Base-by-base conservation (phyloP, 2,329 filamentous ascomycete genomes). In the Leptosphaerulina australis region DNA sequence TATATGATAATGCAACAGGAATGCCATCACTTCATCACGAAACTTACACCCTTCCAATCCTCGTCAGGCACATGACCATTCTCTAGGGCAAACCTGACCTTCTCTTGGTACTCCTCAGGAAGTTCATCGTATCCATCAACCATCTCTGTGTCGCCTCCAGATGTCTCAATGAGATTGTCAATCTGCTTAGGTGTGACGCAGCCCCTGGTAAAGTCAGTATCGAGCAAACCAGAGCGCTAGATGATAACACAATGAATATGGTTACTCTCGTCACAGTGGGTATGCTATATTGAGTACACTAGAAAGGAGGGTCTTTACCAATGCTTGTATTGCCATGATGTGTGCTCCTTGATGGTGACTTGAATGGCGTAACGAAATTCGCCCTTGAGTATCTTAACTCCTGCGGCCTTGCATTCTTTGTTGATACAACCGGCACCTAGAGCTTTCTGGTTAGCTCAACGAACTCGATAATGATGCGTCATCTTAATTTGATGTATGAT, bases 41-140 rank as follows among this genome's bases (percentile, higher is more conserved):
- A 35, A 38, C 88, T 76, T 81, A 96, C 91, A 10, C 91, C 91
- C 25, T 88, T 93, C 85, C 91, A 97, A 62, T 97, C 93, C 41
- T 90, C 87, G 31, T 90, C 81, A 60, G 88, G 87, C 62, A 97
- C 87, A 63, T 94, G 89, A 18, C 90, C 91, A 68, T 92, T 82
- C 50, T 82, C 79, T 18, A 97, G 72, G 41, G 88, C 90, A 35
- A 81, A 82, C 40, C 82, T 79, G 58, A 97, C 78, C 78, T 94
- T 96, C 34, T 83, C 83, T 72, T 92, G 84, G 1, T 84, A 63
- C 2, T 90, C 87, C 0, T 79, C 75, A 28, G 85, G 76, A 3
- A 96, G 74, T 56, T 94, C 90, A 17, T 95, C 90, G 57, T 83
- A 95, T 51, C 90, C 91, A 68, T 96, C 90, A 47, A 97, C 79